Percentiles rank a stretch among this genome's conserved stretches.
These are phyloP conservation scores for Aspergillus sp. DNA, from an alignment of 2,329 filamentous ascomycete species.

Conservation along the genomic window DNA sequence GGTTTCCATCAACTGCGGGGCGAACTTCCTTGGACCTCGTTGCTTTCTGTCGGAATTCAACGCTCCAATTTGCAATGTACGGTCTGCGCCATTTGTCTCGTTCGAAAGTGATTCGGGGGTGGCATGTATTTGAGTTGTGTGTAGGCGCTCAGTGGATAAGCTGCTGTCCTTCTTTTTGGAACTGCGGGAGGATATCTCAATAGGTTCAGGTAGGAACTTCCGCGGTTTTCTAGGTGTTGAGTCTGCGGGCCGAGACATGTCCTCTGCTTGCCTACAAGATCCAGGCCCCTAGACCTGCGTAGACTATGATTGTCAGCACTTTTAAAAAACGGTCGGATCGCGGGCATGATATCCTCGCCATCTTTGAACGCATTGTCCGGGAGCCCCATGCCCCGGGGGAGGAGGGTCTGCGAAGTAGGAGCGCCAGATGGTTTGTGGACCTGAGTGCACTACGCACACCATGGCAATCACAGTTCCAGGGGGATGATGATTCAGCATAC, in stretches of 20 bases:
- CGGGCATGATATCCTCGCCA: not conserved
- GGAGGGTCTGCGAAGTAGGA: no score
- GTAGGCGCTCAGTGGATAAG: not conserved
- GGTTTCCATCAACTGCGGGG: conserved; percentile 39
- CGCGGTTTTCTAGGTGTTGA: conserved; percentile 21
- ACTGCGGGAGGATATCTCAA: conserved; percentile 49
- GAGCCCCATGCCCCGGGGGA: no score
- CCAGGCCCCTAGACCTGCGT: not conserved
- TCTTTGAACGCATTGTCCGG: not conserved
- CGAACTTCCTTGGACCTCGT: conserved; percentile 31
- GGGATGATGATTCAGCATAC: not conserved
- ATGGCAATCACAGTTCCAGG: not conserved
- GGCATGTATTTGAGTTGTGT: not conserved
- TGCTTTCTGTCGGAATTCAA: not conserved
- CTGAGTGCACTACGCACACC: not conserved
- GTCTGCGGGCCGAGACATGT: conserved; percentile 14
- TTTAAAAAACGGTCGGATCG: not conserved
- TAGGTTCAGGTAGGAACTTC: conserved; percentile 47
- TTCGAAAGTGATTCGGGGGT: not conserved
- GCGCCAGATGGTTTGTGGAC: not conserved
- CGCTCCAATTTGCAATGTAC: not conserved
- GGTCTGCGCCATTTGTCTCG: not conserved
- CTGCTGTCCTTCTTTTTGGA: conserved; percentile 32
- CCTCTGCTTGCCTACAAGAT: not conserved
- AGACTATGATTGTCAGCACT: not conserved